Evolutionary conservation across 306 rosid species (phyloP), one percentile per base, ranked within the genome.

Genomic region (Abrus precatorius): DNA sequence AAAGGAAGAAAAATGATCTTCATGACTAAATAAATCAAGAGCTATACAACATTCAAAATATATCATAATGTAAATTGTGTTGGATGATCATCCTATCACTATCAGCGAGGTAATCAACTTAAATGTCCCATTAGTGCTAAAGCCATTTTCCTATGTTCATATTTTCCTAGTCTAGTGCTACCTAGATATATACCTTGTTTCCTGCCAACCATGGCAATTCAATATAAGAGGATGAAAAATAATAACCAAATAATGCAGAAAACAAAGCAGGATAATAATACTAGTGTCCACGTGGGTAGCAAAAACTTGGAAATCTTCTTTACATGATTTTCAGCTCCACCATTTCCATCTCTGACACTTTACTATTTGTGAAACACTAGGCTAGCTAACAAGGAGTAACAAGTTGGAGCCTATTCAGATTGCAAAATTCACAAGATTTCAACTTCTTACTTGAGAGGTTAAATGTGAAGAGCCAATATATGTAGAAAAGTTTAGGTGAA

Each of bases 271-370:
- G 72, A 83, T 74, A 76, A 78, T 75, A 32, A 71, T 77, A 10
- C 50, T 53, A 84, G 80, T 70, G 80, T 75, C 88, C 85, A 85
- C 79, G 71, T 80, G 77, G 84, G 82, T 54, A 82, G 69, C 82
- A 83, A 81, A 83, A 83, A 63, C 65, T 63, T 53, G 63, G 71
- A 74, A 68, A 72, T 60, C 52, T 76, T 72, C 85, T 62, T 80
- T 76, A 65, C 83, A 64, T 86, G 77, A 75, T 61, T 74, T 76
- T 88, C 85, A 83, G 83, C 53, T 81, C 82, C 87, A 77, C 54
- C 72, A 65, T 67, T 69, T 82, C 79, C 73, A 75, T 69, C 53
- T 74, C 76, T 73, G 75, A 75, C 83, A 70, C 43, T 85, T 62
- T 62, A 69, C 76, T 75, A 44, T 49, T 12, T 44, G 70, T 88